phyloP scores from a whole-genome alignment of 495 filamentous ascomycete species.

The Podospora didyma region DNA sequence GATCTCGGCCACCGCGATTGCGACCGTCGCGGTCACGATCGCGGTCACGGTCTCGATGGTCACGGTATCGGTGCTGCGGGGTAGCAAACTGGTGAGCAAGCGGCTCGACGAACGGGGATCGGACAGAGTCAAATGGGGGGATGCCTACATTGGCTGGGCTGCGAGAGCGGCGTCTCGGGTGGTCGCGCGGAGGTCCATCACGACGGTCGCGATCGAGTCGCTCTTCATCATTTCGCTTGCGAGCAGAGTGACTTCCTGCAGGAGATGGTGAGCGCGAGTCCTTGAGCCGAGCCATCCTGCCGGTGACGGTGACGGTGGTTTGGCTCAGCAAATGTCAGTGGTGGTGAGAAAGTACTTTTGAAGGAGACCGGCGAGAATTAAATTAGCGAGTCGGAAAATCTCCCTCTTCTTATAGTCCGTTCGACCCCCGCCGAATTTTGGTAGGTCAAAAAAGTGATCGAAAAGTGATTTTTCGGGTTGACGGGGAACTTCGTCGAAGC shows the following conservation, averaged over 20 bases:
- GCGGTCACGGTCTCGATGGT: slow-evolving; percentile 38
- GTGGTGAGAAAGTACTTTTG: slow-evolving; percentile 61
- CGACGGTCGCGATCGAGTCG: slow-evolving; percentile 64
- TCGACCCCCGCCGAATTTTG: too few species aligned
- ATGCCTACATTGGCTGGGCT: slow-evolving; percentile 62
- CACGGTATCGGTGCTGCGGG: slow-evolving; percentile 52
- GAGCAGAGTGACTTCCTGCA: slow-evolving; percentile 84
- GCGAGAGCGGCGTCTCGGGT: slow-evolving; percentile 65
- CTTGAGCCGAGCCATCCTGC: slow-evolving; percentile 84
- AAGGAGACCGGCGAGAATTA: slow-evolving; percentile 23
- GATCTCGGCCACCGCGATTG: slow-evolving; percentile 54
- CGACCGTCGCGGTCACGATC: slow-evolving; percentile 50
- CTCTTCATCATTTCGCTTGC: slow-evolving; percentile 73
- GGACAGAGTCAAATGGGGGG: neutral
- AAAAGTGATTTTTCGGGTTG: too few species aligned
- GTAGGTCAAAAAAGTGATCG: too few species aligned
- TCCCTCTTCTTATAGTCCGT: slow-evolving; percentile 6
- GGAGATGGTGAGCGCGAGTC: slow-evolving; percentile 94
- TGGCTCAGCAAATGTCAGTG: slow-evolving; percentile 49
- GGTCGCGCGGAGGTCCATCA: slow-evolving; percentile 48
- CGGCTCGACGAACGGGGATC: neutral
- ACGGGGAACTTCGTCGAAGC: too few species aligned
- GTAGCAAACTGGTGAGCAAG: slow-evolving; percentile 29
- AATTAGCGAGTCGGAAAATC: neutral
- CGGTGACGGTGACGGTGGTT: slow-evolving; percentile 18